Evolutionary conservation across 106 monocot genomes (phyloP).

Genomic region (Alisma plantagoaquatica): DNA sequence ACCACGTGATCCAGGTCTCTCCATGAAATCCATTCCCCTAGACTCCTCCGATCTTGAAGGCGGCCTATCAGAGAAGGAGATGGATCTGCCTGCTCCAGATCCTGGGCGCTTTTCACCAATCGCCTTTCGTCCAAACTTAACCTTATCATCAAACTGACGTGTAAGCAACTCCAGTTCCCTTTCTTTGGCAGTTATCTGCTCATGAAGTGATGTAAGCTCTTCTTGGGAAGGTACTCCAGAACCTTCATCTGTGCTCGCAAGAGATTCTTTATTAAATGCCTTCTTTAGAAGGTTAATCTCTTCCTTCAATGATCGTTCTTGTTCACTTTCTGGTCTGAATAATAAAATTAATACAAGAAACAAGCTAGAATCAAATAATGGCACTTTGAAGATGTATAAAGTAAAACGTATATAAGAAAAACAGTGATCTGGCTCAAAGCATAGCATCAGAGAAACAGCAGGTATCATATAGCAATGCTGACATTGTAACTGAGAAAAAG

Average conservation of each 20-base stretch:
- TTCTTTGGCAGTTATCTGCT: conserved; percentile 39
- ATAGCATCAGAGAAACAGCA: neutral
- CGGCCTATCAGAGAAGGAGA: conserved; percentile 30
- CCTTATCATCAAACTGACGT: conserved; percentile 63
- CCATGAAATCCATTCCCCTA: conserved; percentile 31
- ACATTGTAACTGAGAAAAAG: no score
- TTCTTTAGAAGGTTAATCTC: conserved; percentile 58
- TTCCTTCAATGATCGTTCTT: conserved; percentile 66
- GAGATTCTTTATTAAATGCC: conserved; percentile 19
- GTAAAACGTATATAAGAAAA: no score
- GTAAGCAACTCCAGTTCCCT: conserved; percentile 51
- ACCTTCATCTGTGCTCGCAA: conserved; percentile 11
- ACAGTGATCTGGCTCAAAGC: neutral
- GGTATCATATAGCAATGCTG: no score
- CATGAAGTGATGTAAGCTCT: conserved; percentile 16
- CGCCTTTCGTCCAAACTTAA: conserved; percentile 58
- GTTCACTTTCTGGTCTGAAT: conserved; percentile 62
- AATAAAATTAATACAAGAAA: conserved; percentile 1
- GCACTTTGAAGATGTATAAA: no score
- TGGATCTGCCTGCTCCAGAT: conserved; percentile 40
- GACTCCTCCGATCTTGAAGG: conserved; percentile 57
- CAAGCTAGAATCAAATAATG: neutral
- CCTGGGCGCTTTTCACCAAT: conserved; percentile 33
- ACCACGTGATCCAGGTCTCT: conserved; percentile 76
- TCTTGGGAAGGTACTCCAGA: conserved; percentile 24